Conservation (phyloP, 768 basidiomycete genomes). For the Amyloporia xantha region DNA sequence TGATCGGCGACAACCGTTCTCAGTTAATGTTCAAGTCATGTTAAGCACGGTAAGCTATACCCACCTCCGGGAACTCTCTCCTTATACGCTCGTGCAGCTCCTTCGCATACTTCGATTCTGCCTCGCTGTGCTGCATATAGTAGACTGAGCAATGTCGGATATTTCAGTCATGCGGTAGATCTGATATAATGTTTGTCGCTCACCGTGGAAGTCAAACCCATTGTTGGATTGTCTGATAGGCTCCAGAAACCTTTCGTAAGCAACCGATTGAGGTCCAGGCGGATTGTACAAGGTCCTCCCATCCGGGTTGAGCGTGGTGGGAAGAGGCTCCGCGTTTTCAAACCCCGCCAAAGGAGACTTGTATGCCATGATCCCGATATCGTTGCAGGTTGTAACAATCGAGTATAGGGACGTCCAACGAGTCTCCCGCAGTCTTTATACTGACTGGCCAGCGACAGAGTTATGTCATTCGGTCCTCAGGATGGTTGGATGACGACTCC, state of each 20-base stretch:
- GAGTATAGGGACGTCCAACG: too few relatives aligned
- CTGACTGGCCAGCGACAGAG: too few relatives aligned
- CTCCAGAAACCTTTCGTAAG: constrained; percentile 48
- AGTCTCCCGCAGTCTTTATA: too few relatives aligned
- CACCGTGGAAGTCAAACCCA: constrained; percentile 72
- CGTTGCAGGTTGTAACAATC: too few relatives aligned
- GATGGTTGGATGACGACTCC: too few relatives aligned
- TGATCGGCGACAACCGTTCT: too few relatives aligned
- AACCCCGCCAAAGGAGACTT: constrained; percentile 22
- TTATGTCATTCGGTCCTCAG: too few relatives aligned
- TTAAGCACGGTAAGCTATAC: too few relatives aligned
- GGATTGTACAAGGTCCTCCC: constrained; percentile 50
- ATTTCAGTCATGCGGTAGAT: too few relatives aligned
- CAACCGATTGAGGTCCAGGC: constrained; percentile 38
- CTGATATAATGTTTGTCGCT: too few relatives aligned
- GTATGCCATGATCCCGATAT: constrained; percentile 4
- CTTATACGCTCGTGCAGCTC: constrained; percentile 54
- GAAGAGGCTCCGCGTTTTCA: constrained; percentile 26
- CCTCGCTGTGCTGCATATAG: constrained; percentile 42
- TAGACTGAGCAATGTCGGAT: constrained; percentile 51
- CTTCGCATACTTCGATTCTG: constrained; percentile 41
- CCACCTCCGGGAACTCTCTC: constrained; percentile 64
- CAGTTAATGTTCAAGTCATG: too few relatives aligned
- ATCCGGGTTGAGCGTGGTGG: constrained; percentile 41
- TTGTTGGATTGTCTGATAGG: constrained; percentile 48